Percentiles rank a stretch among this genome's conserved stretches.
Conservation (phyloP, 257 asterid species). For the Nicotiana attenuata region DNA sequence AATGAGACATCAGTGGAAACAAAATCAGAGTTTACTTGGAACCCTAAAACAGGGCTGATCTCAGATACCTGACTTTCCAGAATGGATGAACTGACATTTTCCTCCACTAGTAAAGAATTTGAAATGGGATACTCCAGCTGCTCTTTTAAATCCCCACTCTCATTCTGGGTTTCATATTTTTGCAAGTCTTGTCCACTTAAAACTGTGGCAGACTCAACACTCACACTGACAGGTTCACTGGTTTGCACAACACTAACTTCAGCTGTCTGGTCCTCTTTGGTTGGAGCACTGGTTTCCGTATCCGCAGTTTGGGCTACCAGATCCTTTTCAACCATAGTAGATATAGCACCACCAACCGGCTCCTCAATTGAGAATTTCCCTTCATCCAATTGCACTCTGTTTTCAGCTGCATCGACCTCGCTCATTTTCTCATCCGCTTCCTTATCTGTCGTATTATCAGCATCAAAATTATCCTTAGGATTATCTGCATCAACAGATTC, state of each 20-base stretch:
- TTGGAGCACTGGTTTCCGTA: no score
- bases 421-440: constrained; percentile 13
- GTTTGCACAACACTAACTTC: constrained; percentile 23
- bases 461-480: constrained; percentile 16
- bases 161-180: constrained; percentile 24
- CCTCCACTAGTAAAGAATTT: constrained; percentile 17
- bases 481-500: constrained; percentile 9
- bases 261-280: no score
- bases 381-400: background rate
- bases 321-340: no score
- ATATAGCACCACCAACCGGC: no score
- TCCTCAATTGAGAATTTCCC: no score
- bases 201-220: background rate
- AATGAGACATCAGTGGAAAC: constrained; percentile 23
- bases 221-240: constrained; percentile 22
- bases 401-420: constrained; percentile 27
- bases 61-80: constrained; percentile 69
- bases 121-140: constrained; percentile 30
- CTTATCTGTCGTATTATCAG: constrained; percentile 20
- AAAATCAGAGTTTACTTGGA: no score
- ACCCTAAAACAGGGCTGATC: constrained; percentile 25
- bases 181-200: constrained; percentile 21
- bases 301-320: no score
- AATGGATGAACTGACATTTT: constrained; percentile 30
- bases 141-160: constrained; percentile 21